Base-by-base conservation (phyloP, 768 basidiomycete species). In the Solioccasus polychromus region DNA sequence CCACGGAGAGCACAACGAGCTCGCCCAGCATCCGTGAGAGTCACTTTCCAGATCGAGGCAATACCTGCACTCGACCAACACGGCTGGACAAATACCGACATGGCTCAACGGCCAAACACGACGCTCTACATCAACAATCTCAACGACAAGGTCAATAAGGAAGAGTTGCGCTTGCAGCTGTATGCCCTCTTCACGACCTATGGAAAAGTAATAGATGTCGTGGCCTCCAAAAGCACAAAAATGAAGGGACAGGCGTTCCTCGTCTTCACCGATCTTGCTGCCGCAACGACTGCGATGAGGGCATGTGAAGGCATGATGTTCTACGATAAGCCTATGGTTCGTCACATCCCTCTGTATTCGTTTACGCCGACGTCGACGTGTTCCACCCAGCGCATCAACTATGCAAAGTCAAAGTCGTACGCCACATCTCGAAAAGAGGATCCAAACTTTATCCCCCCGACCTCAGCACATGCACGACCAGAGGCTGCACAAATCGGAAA, bases 241-340 rank as follows among this genome's bases (percentile, higher is more conserved):
- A 91, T 89, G 84, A 80, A 85, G 53, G 94, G 93, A 18, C 93
- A 96, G 68, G 95, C 95, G 2, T 98, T 96, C 69, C 83, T 97
- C 60, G 92, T 95, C 58, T 98, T 96, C 70, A 78, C 81, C 40
- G 95, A 98, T 70, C 82, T 95, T 39, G 80, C 89, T 9, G 82
- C 84, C 43, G 91, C 92, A 47, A 97, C 95, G 5, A 81, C 91
- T 43, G 95, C 95, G 28, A 78, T 97, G 82, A 79, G 95, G 39
- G 91, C 87, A 36, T 87, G 93, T 62, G 88, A 92, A 59, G 95
- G 95, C 44, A 89, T 95, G 80, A 52, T 81, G 22, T 95, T 95
- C 68, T 96, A 95, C 62, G 88, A 92, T 60, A 93, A 92, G 61
- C 88, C 89, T 22, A 76, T 95, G 70, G 92, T 93, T 66, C 71